Percentiles rank a stretch among this genome's conserved stretches.
Conservation (phyloP, 2,329 filamentous ascomycete species). For the Mycocentrospora acerina region DNA sequence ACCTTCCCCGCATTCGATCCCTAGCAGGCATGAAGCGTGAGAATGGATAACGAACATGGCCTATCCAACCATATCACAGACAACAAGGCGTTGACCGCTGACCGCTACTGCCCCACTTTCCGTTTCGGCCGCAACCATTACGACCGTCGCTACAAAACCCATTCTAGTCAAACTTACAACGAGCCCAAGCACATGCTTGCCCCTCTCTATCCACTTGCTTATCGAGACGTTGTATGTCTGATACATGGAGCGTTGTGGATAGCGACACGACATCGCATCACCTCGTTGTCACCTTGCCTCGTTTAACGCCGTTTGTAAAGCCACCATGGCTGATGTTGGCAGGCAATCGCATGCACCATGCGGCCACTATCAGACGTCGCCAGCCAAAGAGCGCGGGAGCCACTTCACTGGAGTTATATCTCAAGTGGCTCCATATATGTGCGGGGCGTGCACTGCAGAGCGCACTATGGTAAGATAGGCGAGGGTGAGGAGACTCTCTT, state of each 20-base stretch:
- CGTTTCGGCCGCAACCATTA: constrained; percentile 20
- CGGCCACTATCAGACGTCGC: too few relatives aligned
- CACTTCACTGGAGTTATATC: too few relatives aligned
- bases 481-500: too few relatives aligned
- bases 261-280: too few relatives aligned
- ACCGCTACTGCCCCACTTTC: constrained; percentile 25
- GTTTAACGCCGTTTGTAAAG: too few relatives aligned
- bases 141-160: constrained; percentile 20
- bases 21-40: constrained; percentile 25
- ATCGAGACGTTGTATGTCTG: constrained; percentile 6
- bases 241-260: constrained; percentile 7
- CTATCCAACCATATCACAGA: constrained; percentile 12
- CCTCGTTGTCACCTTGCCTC: too few relatives aligned
- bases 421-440: too few relatives aligned
- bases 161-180: constrained; percentile 18
- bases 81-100: constrained; percentile 14
- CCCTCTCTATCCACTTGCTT: constrained; percentile 9
- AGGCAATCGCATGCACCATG: too few relatives aligned
- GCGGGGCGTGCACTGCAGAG: too few relatives aligned
- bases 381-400: too few relatives aligned
- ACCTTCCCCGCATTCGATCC: constrained; percentile 38
- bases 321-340: too few relatives aligned
- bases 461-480: too few relatives aligned
- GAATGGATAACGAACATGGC: constrained; percentile 8
- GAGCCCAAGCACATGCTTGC: constrained; percentile 15